Base-by-base conservation (phyloP, 2,329 filamentous ascomycete genomes). In the Penicillium sp. region DNA sequence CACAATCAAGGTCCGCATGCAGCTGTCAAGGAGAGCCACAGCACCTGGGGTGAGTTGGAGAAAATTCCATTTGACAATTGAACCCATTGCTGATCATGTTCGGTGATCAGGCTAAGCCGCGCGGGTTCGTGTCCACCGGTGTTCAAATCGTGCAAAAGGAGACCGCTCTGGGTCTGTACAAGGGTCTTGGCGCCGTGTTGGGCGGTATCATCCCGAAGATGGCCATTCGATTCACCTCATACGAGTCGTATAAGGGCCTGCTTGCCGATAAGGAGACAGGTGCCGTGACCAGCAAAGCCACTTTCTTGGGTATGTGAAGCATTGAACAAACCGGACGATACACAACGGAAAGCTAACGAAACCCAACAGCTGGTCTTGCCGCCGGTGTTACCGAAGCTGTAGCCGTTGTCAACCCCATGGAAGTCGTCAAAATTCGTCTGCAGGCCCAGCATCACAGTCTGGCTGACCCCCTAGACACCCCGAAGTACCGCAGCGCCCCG, bases 1-100 rank as follows among this genome's bases (percentile, higher is more conserved):
- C 76, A 97, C 92, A 57, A 96, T 97, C 80, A 97, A 99, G 83
- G 94, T 99, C 59, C 91, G 94, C 66, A 99, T 99, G 95, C 94
- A 99, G 79, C 87, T 99, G 57, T 97, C 94, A 53, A 84, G 88
- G 63, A 86, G 94, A 72, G 91, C 89, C 47, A 84, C 89, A 63
- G 83, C 86, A 57, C 91, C 91, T 54, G 94, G 94, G 58, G 85
- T 88, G 73, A 63, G 82, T 79, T 34, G 35, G 45, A 44, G 6
- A 37, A 6, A 13, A 10, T 37, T 5, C 15, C n/a, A 35, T 46
- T 27, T 35, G 21, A 6, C 6, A 27, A 12, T 38, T 48, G 31
- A 41, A 32, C n/a, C 34, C 6, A 46, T 44, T 46, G 56, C 59
- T 56, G 60, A 64, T 34, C 49, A 48, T 37, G 23, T 27, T 50